These are phyloP conservation scores for Penicillium arizonense DNA, from an alignment of 495 filamentous ascomycete species.

Conservation along the genomic window DNA sequence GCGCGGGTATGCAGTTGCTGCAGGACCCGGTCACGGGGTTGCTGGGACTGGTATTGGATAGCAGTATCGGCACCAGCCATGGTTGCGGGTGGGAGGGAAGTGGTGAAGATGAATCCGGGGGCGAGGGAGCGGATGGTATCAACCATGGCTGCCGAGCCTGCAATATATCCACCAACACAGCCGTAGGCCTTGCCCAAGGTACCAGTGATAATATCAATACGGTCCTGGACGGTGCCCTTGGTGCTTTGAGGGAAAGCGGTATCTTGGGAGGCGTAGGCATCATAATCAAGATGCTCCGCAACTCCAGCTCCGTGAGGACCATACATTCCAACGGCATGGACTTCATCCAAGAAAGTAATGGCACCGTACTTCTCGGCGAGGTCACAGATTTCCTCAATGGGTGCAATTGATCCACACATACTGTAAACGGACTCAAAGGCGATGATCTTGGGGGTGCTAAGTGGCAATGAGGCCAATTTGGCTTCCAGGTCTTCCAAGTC, in stretches of 20 bases:
- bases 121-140: constrained; percentile 96
- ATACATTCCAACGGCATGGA: constrained; percentile 99
- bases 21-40: constrained; percentile 78
- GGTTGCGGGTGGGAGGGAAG: constrained; percentile 88
- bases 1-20: constrained; percentile 95
- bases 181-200: constrained; percentile 98
- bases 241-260: constrained; percentile 60
- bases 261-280: constrained; percentile 51
- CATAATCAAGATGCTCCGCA: constrained; percentile 94
- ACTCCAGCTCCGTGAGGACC: constrained; percentile 95
- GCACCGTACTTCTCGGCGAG: constrained; percentile 97
- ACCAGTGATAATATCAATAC: constrained; percentile 95
- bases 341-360: constrained; percentile 95
- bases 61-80: constrained; percentile 93
- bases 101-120: constrained; percentile 98
- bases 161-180: constrained; percentile 97
- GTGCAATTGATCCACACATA: constrained; percentile 97
- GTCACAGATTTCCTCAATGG: constrained; percentile 93
- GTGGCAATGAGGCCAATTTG: constrained; percentile 83
- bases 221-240: constrained; percentile 87
- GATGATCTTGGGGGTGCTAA: constrained; percentile 90
- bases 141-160: constrained; percentile 81
- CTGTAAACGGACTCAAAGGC: constrained; percentile 98
- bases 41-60: constrained; percentile 85
- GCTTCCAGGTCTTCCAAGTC: constrained; percentile 85